Percentiles rank a stretch among this genome's conserved stretches.
Evolutionary conservation across 768 basidiomycete genomes (phyloP).

Genomic region (Russula sp.): DNA sequence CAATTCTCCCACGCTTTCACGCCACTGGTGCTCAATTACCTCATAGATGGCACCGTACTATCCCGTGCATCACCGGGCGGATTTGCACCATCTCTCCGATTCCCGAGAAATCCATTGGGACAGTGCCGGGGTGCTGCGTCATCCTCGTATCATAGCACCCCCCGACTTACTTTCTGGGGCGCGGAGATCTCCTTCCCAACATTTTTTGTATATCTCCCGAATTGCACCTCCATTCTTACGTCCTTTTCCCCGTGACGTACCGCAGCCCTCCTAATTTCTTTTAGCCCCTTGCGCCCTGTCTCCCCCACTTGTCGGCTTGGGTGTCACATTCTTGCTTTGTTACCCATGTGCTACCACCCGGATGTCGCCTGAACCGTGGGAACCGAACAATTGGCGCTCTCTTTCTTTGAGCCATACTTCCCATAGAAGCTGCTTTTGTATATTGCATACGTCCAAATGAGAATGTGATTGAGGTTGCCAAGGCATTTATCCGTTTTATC

Average conservation of each 20-base stretch:
- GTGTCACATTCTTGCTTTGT: background rate
- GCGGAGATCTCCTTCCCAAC: conserved; percentile 4
- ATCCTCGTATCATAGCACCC: background rate
- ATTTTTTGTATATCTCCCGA: background rate
- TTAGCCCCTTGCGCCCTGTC: background rate
- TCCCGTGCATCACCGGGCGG: background rate
- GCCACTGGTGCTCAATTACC: background rate
- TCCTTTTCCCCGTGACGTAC: conserved; percentile 4
- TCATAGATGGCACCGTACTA: background rate
- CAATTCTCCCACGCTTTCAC: conserved; percentile 6
- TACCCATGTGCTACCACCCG: background rate
- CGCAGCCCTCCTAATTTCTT: background rate
- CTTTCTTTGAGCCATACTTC: conserved; percentile 5
- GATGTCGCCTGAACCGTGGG: background rate
- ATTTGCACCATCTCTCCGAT: background rate
- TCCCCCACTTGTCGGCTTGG: background rate
- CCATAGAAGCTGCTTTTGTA: conserved; percentile 14
- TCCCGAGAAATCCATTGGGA: background rate
- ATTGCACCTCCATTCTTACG: conserved; percentile 6
- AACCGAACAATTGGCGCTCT: background rate
- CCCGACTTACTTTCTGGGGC: background rate
- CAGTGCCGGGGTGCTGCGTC: background rate
- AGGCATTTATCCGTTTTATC: background rate
- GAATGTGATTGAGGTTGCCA: conserved; percentile 5
- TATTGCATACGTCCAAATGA: conserved; percentile 5